Conservation (phyloP, 257 asterid species). For the Solanum corneliomulleri region DNA sequence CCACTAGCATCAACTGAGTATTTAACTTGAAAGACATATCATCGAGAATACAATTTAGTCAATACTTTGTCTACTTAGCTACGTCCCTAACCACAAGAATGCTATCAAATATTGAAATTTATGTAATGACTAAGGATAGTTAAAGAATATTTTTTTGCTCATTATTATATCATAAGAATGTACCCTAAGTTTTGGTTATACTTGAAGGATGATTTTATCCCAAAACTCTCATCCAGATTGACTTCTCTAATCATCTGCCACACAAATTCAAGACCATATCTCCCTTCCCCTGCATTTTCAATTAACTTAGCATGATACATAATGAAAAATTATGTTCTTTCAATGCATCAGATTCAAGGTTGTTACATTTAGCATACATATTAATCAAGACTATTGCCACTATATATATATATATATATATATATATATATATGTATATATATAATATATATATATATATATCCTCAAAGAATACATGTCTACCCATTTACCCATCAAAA, state of each 20-base stretch:
- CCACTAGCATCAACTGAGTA: too few relatives aligned
- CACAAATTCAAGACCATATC: conserved; percentile 33
- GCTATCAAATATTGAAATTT: too few relatives aligned
- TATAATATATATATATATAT: neutral
- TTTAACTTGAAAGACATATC: too few relatives aligned
- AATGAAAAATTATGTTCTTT: conserved; percentile 39
- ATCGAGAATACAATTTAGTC: too few relatives aligned
- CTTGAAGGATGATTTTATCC: too few relatives aligned
- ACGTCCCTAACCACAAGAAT: neutral
- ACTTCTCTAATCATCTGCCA: conserved; percentile 42
- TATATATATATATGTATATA: conserved; percentile 22
- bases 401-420: conserved; percentile 11
- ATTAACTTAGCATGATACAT: conserved; percentile 64
- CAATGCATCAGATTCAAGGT: conserved; percentile 12
- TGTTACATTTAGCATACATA: conserved; percentile 69
- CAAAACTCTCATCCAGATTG: conserved; percentile 28
- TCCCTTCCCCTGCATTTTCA: conserved; percentile 55
- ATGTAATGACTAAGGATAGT: too few relatives aligned
- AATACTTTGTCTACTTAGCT: too few relatives aligned
- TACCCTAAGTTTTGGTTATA: too few relatives aligned
- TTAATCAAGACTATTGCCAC: too few relatives aligned
- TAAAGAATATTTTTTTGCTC: too few relatives aligned
- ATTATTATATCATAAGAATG: too few relatives aligned
- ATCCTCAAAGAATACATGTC: too few relatives aligned
- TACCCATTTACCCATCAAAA: conserved; percentile 52